Evolutionary conservation across 371 early-diverging fungal species (phyloP), one percentile per base, ranked within the genome.

Genomic region (Circinella minor): DNA sequence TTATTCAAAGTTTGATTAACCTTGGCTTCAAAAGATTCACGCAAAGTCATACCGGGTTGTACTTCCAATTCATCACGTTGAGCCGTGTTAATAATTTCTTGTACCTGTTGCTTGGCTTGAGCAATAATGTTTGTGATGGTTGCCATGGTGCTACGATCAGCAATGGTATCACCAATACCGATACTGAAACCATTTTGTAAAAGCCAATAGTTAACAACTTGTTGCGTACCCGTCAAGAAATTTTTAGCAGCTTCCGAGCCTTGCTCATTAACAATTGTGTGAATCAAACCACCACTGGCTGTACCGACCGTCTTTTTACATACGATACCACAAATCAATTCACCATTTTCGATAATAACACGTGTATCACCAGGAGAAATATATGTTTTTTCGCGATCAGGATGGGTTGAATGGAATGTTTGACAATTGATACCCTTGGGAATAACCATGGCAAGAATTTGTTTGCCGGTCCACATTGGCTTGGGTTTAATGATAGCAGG

Each of bases 151-250:
- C 71, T 76, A 36, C 84, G 81, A 81, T 98, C 98, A 34, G 99
- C 98, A 78, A 99, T 93, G 3, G 99, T 97, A 79, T 99, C 99
- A 71, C 99, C 99, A 75, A 99, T 99, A 78, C 99, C 99, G 62
- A 99, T 96, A 79, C 97, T 96, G 77, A 99, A 99, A 7, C 97
- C 93, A 70, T 96, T 90, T 73, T 95, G 95, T 71, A 95, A 76
- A 49, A 99, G 81, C 97, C 98, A 99, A 81, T 95, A 92, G 85
- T 98, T 99, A 59, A 99, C 94, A 9, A 99, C 92, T 39, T 91
- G 91, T 78, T 99, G 99, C 61, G 94, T 89, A 70, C 95, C 94
- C 77, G 98, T 95, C 80, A 99, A 93, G 86, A 99, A 99, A 54
- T 86, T 81, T 73, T 93, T 96, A 36, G 97, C 92, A n/a, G 87